These are phyloP conservation scores for Termitomyces sp. DNA, from an alignment of 768 basidiomycete genomes.

Conservation along the genomic window DNA sequence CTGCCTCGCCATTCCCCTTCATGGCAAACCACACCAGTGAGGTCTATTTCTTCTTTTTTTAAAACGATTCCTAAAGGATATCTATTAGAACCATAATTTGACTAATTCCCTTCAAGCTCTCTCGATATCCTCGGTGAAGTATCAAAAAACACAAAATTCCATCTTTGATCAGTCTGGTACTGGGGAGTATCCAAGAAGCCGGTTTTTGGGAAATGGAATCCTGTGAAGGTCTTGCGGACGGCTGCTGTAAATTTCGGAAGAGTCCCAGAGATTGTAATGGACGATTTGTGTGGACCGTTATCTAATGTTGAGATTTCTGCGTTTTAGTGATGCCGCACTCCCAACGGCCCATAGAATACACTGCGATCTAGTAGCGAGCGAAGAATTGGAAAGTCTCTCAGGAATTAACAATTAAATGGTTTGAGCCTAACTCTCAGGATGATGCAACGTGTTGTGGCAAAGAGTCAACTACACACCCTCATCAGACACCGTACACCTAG, in stretches of 20 bases:
- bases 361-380: neutral
- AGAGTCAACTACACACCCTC: neutral
- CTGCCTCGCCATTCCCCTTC: neutral
- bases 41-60: no score
- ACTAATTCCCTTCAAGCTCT: neutral
- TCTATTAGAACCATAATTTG: neutral
- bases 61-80: neutral
- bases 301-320: neutral
- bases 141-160: neutral
- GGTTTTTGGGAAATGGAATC: constrained; percentile 1
- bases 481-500: neutral
- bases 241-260: neutral
- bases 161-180: neutral
- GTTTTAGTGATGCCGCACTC: neutral
- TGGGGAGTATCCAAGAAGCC: neutral
- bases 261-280: neutral
- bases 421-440: neutral
- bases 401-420: neutral
- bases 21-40: constrained; percentile 1
- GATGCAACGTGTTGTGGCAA: neutral
- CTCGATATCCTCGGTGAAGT: neutral
- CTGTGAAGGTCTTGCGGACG: no score
- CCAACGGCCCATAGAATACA: neutral
- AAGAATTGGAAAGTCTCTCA: neutral
- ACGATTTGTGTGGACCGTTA: no score